phyloP scores from a whole-genome alignment of 345 rosid species.

The Ricinus communis region DNA sequence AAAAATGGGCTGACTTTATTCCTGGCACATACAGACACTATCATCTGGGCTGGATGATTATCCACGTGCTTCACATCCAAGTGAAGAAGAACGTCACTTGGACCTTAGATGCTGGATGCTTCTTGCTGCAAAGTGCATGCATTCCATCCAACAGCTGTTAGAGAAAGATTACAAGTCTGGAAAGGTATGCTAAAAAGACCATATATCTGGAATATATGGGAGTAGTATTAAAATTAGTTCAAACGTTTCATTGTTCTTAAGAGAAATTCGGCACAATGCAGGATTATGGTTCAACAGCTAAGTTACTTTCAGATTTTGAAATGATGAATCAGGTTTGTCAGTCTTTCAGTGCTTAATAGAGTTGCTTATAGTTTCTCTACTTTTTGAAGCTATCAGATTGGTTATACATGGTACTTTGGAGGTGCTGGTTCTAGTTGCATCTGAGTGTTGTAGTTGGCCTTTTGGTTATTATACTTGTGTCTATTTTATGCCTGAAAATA shows the following conservation, averaged over 20 bases:
- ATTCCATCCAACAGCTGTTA: slow-evolving; percentile 56
- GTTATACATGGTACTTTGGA: not conserved
- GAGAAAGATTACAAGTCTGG: slow-evolving; percentile 30
- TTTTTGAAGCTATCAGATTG: slow-evolving; percentile 8
- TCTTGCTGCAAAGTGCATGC: slow-evolving; percentile 88
- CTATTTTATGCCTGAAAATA: not conserved
- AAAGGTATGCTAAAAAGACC: slow-evolving; percentile 40
- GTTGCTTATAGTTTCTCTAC: not conserved
- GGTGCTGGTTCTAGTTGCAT: not conserved
- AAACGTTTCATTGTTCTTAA: slow-evolving; percentile 14
- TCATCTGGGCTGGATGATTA: slow-evolving; percentile 91
- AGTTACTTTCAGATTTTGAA: slow-evolving; percentile 76
- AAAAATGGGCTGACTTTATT: slow-evolving; percentile 18
- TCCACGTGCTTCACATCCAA: slow-evolving; percentile 97
- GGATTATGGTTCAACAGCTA: slow-evolving; percentile 57
- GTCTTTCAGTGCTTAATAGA: no score
- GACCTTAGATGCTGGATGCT: slow-evolving; percentile 98
- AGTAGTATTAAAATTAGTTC: slow-evolving; percentile 3
- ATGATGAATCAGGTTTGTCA: slow-evolving; percentile 71
- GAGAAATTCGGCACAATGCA: slow-evolving; percentile 33
- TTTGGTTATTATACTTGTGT: not conserved
- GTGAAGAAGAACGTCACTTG: slow-evolving; percentile 78
- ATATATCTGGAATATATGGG: slow-evolving; percentile 4
- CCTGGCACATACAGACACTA: slow-evolving; percentile 47
- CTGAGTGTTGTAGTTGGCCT: not conserved